These are phyloP conservation scores for Papiliotrema terrestris DNA, from an alignment of 1,284 basidiomycete species.

Conservation along the genomic window DNA sequence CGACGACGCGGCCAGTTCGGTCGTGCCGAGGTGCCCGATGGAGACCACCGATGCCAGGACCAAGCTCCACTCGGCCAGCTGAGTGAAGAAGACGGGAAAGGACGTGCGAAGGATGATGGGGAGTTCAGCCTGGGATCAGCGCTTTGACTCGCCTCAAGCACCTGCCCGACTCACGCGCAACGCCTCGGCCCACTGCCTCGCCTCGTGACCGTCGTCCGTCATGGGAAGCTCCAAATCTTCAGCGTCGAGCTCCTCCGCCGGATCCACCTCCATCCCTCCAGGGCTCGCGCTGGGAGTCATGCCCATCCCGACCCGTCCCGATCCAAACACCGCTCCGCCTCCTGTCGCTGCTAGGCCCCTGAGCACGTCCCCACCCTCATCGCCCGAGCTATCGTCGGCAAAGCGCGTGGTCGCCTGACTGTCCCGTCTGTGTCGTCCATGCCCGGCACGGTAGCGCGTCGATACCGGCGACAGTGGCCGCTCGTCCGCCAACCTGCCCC, in stretches of 20 bases:
- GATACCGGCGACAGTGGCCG: conserved; percentile 18
- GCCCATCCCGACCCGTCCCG: conserved; percentile 14
- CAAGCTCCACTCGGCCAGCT: conserved; percentile 49
- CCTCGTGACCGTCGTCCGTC: conserved; percentile 30
- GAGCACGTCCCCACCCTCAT: conserved; percentile 32
- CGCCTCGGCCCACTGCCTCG: conserved; percentile 30
- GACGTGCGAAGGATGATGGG: conserved; percentile 37
- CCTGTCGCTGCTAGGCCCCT: conserved; percentile 23
- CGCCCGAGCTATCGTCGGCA: conserved; percentile 31
- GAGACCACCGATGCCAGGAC: conserved; percentile 58
- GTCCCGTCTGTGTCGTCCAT: neutral
- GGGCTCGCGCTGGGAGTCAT: conserved; percentile 8
- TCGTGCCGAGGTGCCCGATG: conserved; percentile 75
- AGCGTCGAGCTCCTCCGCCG: conserved; percentile 44
- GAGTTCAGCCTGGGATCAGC: conserved; percentile 30
- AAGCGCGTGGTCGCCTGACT: conserved; percentile 14
- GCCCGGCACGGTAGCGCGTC: neutral
- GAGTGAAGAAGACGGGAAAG: conserved; percentile 46
- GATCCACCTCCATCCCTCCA: conserved; percentile 38
- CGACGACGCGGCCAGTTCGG: conserved; percentile 70
- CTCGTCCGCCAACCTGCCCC: conserved; percentile 8
- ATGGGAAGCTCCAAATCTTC: conserved; percentile 44
- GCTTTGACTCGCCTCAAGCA: neutral
- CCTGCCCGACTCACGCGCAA: conserved; percentile 31
- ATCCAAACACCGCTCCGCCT: conserved; percentile 26